Evolutionary conservation across 768 basidiomycete genomes (phyloP), one percentile per base, ranked within the genome.

Genomic region (Suillus americanus): DNA sequence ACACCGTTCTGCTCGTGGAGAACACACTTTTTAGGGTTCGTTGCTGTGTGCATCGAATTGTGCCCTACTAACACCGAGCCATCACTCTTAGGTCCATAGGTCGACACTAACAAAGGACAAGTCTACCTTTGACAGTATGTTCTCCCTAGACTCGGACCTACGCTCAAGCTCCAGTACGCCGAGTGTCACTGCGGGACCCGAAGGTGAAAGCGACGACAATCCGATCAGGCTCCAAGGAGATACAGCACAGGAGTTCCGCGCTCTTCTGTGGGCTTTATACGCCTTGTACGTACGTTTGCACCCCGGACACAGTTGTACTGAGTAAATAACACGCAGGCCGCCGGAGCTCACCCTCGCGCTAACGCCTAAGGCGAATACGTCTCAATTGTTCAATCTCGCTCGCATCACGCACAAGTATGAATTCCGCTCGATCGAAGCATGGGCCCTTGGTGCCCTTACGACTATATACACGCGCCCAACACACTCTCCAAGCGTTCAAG

Each of bases 241-340:
- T 65, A 78, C 78, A 7, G 79, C 78, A 28, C 81, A 81, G 51
- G 81, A 84, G 56, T 85, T 86, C 67, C 77, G 82, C 13, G 83
- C 83, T 4, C 77, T 88, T 45, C 72, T 86, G 41, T 86, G 85
- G 83, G 79, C 81, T 3, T 69, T 85, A 54, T 82, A 86, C 67
- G 80, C 82, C 0, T 70, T 80, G 86, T 87, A 75, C 71, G 84
- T 80, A 59, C 56, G 59, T 61, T 61, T 10, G 28, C 33, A 43
- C 63, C 43, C 25, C 38, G 59, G 18, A 63, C 64, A 37, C 30
- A 45, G 55, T 53, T 66, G 59, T 63, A 61, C 56, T 59, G 41
- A 56, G 41, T 59, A 35, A 23, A 20, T 43, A 56, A 48, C 25
- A 41, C 23, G 50, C 66, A 86, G 85, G 51, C 78, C 80, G 9